phyloP scores from a whole-genome alignment of 2,329 filamentous ascomycete species.

The Fusarium cyanostomum region DNA sequence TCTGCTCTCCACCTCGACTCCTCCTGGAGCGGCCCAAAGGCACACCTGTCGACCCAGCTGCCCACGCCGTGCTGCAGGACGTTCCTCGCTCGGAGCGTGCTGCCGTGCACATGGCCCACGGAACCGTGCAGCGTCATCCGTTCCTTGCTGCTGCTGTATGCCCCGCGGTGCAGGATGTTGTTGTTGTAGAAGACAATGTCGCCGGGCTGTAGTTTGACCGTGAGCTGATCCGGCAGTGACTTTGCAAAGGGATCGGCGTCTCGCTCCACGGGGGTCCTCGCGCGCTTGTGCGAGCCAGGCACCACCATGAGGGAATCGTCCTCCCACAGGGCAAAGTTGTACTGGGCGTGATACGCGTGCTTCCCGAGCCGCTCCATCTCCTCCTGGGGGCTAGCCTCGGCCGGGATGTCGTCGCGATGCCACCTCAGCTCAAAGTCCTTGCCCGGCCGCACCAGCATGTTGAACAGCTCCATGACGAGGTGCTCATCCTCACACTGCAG shows the following conservation, averaged over 20 bases:
- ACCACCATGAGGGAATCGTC: slow-evolving; percentile 80
- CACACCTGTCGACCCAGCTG: slow-evolving; percentile 68
- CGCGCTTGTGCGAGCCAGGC: slow-evolving; percentile 77
- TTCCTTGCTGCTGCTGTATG: slow-evolving; percentile 67
- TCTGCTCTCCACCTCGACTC: slow-evolving; percentile 61
- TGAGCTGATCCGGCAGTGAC: slow-evolving; percentile 68
- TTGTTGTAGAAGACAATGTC: slow-evolving; percentile 92
- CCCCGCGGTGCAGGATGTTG: slow-evolving; percentile 82
- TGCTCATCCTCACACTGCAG: slow-evolving; percentile 66
- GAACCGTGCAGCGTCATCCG: slow-evolving; percentile 78
- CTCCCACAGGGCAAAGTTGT: slow-evolving; percentile 83
- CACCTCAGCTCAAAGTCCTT: slow-evolving; percentile 78
- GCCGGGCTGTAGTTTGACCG: slow-evolving; percentile 74
- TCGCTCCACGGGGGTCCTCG: slow-evolving; percentile 76
- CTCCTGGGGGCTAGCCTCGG: slow-evolving; percentile 71
- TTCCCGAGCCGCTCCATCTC: slow-evolving; percentile 69
- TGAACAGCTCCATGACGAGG: slow-evolving; percentile 88
- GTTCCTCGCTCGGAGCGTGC: slow-evolving; percentile 69
- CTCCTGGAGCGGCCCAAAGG: slow-evolving; percentile 61
- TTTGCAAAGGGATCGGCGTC: slow-evolving; percentile 71
- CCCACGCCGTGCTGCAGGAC: slow-evolving; percentile 80
- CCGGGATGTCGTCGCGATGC: slow-evolving; percentile 85
- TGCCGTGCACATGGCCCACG: slow-evolving; percentile 69
- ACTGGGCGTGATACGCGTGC: slow-evolving; percentile 81
- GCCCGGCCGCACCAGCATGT: slow-evolving; percentile 81